Conservation (phyloP, 139 green algal species). For the Chlorella sorokiniana region DNA sequence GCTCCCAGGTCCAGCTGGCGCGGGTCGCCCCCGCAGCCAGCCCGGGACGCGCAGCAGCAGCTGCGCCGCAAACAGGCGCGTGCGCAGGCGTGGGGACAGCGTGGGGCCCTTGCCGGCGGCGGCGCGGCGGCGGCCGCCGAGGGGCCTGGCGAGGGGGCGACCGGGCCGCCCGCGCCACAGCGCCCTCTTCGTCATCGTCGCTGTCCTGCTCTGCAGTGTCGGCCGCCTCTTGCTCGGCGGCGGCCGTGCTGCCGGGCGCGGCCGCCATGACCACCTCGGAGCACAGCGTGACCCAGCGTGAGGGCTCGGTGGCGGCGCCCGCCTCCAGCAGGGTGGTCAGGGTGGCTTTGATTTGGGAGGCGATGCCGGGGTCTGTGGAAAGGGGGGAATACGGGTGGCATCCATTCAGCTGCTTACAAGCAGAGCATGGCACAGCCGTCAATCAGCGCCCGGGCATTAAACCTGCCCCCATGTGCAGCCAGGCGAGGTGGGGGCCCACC, state of each 20-base stretch:
- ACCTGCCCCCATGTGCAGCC: too few species aligned
- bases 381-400: neutral
- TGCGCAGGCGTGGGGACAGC: conserved; percentile 70
- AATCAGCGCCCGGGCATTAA: neutral
- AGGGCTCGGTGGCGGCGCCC: conserved; percentile 45
- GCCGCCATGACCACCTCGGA: conserved; percentile 64
- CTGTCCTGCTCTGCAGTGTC: conserved; percentile 16
- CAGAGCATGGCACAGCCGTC: neutral
- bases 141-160: neutral
- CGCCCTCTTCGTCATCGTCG: conserved; percentile 49
- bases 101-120: neutral
- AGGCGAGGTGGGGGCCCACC: too few species aligned
- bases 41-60: conserved; percentile 68
- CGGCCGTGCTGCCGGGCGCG: neutral
- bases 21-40: conserved; percentile 49
- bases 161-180: neutral
- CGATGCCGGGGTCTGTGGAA: conserved; percentile 43
- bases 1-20: conserved; percentile 63
- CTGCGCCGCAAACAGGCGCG: conserved; percentile 77
- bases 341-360: conserved; percentile 59
- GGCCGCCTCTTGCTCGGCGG: neutral
- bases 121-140: conserved; percentile 7
- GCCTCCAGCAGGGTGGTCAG: conserved; percentile 65
- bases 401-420: neutral
- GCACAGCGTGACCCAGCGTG: conserved; percentile 70